Conservation (phyloP, 768 basidiomycete genomes). For the Thelephora aurantiotincta region DNA sequence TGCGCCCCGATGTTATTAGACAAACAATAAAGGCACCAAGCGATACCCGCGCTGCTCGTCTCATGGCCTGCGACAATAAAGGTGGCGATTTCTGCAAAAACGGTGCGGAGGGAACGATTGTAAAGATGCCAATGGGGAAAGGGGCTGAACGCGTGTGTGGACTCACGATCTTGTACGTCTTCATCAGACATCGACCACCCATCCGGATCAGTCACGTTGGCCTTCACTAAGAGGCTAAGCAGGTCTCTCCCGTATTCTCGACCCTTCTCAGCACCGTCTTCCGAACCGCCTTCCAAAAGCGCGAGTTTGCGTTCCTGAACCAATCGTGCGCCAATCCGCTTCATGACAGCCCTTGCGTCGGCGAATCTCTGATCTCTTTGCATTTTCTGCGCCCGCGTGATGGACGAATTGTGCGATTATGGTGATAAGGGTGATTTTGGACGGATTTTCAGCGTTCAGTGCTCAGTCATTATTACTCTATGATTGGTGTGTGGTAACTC, state of each 20-base stretch:
- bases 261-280: not conserved
- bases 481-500: not conserved
- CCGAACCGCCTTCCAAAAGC: not conserved
- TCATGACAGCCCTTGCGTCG: not conserved
- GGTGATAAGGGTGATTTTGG: too few relatives aligned
- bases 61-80: slow-evolving; percentile 17
- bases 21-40: slow-evolving; percentile 25
- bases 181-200: slow-evolving; percentile 30
- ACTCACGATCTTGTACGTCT: slow-evolving; percentile 18
- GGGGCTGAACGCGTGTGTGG: too few relatives aligned
- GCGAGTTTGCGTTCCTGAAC: not conserved
- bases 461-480: too few relatives aligned
- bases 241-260: slow-evolving; percentile 9
- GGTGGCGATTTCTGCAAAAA: slow-evolving; percentile 45
- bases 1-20: slow-evolving; percentile 23
- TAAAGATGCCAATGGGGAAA: too few relatives aligned
- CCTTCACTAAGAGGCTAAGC: slow-evolving; percentile 14
- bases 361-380: not conserved
- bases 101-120: too few relatives aligned
- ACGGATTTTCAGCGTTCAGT: too few relatives aligned
- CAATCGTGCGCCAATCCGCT: not conserved
- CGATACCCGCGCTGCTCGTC: slow-evolving; percentile 18
- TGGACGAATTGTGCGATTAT: too few relatives aligned
- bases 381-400: not conserved
- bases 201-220: slow-evolving; percentile 15